Evolutionary conservation across 495 filamentous ascomycete species (phyloP), one percentile per base, ranked within the genome.

Genomic region (Aspergillus olivimuriae): DNA sequence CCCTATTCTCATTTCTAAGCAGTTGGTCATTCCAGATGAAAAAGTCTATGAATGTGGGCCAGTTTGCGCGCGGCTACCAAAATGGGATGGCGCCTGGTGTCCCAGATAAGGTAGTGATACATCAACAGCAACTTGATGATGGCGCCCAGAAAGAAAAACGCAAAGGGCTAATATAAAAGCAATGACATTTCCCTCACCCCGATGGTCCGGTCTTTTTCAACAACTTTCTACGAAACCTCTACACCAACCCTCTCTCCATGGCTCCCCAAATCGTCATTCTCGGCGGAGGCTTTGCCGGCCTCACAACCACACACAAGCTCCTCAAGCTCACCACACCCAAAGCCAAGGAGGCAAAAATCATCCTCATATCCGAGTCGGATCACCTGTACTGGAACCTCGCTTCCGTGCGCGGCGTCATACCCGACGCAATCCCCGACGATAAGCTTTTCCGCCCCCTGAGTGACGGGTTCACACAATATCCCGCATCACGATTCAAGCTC

Each of bases 321-420:
- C 35, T 38, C 35, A 38, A 38, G 12, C 18, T 20, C 6, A 20
- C 19, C 12, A 12, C 35, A 19, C 24, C 24, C 24, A 38, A 38
- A 12, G 20, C 35, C 19, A 20, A 20, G 4, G 17, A 17, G 2
- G 35, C 20, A 17, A 38, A 38, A n/a, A 38, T 38, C 2, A 21
- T 20, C n/a, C 17, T 38, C 35, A 19, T 38, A 0, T 38, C 35
- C 17, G 17, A 17, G 2, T 20, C 17, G 7, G 20, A 16, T 10
- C 35, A 38, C 19, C 20, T 38, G 17, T 38, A 38, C 19, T 38
- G 35, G 35, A 38, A 38, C 18, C 17, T 38, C 7, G 35, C 35
- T 11, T 17, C 35, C 15, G 17, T 20, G 4, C 35, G 35, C 4
- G 35, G 17, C 1, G 20, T 38, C 35, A 17, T 38, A 16, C 35